Evolutionary conservation across 2,329 filamentous ascomycete species (phyloP).

Genomic region (Corynespora cassiicola): DNA sequence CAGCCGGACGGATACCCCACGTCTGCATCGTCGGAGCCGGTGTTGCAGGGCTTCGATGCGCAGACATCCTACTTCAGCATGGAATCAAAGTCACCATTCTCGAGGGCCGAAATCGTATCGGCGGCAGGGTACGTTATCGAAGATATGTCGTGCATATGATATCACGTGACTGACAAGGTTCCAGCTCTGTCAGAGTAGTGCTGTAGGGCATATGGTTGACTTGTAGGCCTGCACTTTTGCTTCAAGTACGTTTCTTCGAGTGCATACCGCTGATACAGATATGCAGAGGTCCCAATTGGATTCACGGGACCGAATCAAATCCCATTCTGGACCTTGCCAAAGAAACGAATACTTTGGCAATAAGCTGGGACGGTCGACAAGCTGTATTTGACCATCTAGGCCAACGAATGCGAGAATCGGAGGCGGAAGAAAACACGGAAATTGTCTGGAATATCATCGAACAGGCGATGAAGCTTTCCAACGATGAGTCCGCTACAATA

Average conservation of each 20-base stretch:
- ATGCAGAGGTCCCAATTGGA: conserved; percentile 84
- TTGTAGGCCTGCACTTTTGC: conserved; percentile 52
- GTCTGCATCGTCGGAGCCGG: conserved; percentile 75
- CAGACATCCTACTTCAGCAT: conserved; percentile 69
- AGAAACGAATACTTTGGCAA: conserved; percentile 62
- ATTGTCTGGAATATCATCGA: conserved; percentile 73
- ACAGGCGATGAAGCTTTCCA: conserved; percentile 71
- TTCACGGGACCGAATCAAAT: conserved; percentile 75
- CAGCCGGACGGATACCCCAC: conserved; percentile 54
- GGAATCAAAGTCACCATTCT: conserved; percentile 73
- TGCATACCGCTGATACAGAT: too few species aligned
- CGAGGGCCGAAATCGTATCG: conserved; percentile 71
- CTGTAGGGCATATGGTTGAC: conserved; percentile 61
- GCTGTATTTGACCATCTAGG: conserved; percentile 66
- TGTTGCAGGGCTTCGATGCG: conserved; percentile 73
- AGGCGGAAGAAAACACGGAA: conserved; percentile 49
- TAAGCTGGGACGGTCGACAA: conserved; percentile 62
- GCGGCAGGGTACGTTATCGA: conserved; percentile 63
- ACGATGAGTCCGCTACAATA: conserved; percentile 62
- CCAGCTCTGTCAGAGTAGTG: conserved; percentile 57
- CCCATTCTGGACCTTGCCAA: conserved; percentile 72
- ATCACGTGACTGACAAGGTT: conserved; percentile 13
- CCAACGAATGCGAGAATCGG: conserved; percentile 52
- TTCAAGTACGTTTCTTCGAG: too few species aligned
- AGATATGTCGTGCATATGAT: conserved; percentile 19